Evolutionary conservation across 768 basidiomycete species (phyloP).

Genomic region (Cantharellus cinnabarinus): DNA sequence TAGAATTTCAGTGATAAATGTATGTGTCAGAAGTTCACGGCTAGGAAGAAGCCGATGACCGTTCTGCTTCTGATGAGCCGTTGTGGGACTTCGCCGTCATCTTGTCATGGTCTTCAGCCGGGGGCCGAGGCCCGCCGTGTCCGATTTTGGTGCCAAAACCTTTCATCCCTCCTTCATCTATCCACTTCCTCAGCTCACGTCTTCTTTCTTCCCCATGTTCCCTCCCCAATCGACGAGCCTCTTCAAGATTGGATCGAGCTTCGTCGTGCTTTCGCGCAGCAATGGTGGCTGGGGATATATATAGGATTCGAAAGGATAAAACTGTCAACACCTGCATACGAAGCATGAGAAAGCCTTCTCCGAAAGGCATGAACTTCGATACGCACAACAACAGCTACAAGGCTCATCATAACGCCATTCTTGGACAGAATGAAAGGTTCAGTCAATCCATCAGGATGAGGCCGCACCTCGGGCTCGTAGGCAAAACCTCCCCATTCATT

Average conservation of each 20-base stretch:
- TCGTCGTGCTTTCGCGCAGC: conserved; percentile 4
- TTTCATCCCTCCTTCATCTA: background rate
- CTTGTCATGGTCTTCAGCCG: too few species aligned
- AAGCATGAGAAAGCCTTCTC: background rate
- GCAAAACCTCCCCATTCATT: conserved; percentile 2
- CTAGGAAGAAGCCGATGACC: too few species aligned
- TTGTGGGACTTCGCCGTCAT: too few species aligned
- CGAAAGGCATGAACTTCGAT: conserved; percentile 1
- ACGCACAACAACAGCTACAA: background rate
- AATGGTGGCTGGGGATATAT: conserved; percentile 1
- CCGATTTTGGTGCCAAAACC: background rate
- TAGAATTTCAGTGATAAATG: too few species aligned
- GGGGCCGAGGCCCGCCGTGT: background rate
- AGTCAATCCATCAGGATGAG: conserved; percentile 2
- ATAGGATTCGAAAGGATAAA: background rate
- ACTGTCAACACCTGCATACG: conserved; percentile 1
- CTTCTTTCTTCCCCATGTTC: conserved; percentile 4
- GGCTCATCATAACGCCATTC: background rate
- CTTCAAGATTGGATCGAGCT: conserved; percentile 1
- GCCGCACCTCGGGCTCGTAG: conserved; percentile 1
- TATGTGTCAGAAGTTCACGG: too few species aligned
- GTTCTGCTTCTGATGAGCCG: too few species aligned
- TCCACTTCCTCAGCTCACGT: conserved; percentile 2
- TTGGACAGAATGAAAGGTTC: background rate
- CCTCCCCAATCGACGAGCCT: conserved; percentile 3